Evolutionary conservation across 2,329 filamentous ascomycete species (phyloP), one percentile per base, ranked within the genome.

Genomic region (Cercospora nicotianae): DNA sequence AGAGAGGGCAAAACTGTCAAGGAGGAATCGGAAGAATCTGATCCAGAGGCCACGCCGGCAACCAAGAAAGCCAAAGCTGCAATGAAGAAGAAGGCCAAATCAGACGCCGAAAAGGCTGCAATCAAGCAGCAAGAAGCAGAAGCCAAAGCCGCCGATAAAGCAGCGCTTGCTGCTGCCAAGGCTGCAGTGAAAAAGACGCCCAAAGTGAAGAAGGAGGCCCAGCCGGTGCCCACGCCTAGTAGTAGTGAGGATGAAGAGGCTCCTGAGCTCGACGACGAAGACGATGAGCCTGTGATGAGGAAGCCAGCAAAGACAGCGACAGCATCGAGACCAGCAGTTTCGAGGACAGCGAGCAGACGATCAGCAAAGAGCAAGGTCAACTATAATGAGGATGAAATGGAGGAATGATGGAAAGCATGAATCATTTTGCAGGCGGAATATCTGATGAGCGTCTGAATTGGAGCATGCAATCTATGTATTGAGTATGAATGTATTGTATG

Each of bases 11-110:
- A 62, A 39, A 30, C 61, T 16, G 68, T 72, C 7, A 73, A 72
- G 45, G 72, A 74, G 36, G 72, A 73, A 58, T 69, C 71, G 36
- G 75, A 75, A 58, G 75, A 76, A 26, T 77, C 75, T 18, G 78
- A 78, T 42, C 72, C 77, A 23, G 73, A 75, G 51, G 78, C 77
- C 28, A 78, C 77, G 26, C 77, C 77, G 33, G 79, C 77, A 20
- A 81, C 79, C 68, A 82, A 82, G 72, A 78, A 76, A 63, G 76
- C 78, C 28, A 82, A 80, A 73, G 80, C 73, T 33, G 73, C 74
- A 0, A 72, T 76, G 69, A 73, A 70, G 23, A 72, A 73, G 63
- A 75, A 75, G 42, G 68, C 67, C 26, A 71, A 70, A 36, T 67
- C 70, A 3, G 69, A 72, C 42, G 69, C 71, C 1, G 68, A 71